phyloP scores from a whole-genome alignment of 1,284 basidiomycete species.

The Cystobasidium sp. region DNA sequence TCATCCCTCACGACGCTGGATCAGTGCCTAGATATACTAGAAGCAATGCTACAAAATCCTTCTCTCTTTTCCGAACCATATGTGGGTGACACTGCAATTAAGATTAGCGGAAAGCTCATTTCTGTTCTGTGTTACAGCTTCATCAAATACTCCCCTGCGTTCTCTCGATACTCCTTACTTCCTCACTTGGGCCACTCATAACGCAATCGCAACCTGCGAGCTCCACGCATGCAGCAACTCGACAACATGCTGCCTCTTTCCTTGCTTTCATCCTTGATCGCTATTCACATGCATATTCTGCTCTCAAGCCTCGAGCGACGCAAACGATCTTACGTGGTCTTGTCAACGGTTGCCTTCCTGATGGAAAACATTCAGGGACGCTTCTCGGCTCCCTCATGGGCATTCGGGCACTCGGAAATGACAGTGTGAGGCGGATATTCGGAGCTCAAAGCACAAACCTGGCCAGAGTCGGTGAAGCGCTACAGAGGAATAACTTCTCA shows the following conservation, averaged over 20 bases:
- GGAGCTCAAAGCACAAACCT: constrained; percentile 39
- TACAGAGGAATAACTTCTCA: constrained; percentile 25
- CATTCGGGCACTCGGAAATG: constrained; percentile 39
- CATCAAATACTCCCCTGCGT: constrained; percentile 94
- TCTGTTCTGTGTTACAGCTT: constrained; percentile 63
- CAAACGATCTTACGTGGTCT: constrained; percentile 80
- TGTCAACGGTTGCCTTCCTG: constrained; percentile 24
- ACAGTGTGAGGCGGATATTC: constrained; percentile 30
- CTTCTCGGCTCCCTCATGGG: constrained; percentile 43
- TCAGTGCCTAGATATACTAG: constrained; percentile 78
- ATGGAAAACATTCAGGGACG: constrained; percentile 19
- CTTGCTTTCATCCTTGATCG: constrained; percentile 73
- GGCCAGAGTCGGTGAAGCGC: constrained; percentile 31
- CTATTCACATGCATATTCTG: constrained; percentile 69
- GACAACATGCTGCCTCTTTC: constrained; percentile 76
- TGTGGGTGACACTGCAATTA: constrained; percentile 63
- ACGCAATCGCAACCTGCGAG: constrained; percentile 53
- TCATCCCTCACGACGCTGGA: constrained; percentile 69
- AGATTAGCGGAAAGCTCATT: background rate
- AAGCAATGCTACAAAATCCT: constrained; percentile 78
- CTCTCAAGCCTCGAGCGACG: constrained; percentile 82
- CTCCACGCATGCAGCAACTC: constrained; percentile 67
- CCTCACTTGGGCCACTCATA: constrained; percentile 57
- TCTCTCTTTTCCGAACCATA: constrained; percentile 96
- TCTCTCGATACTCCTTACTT: constrained; percentile 75